Evolutionary conservation across 495 filamentous ascomycete species (phyloP), one percentile per base, ranked within the genome.

Genomic region (Penicillium daleae): DNA sequence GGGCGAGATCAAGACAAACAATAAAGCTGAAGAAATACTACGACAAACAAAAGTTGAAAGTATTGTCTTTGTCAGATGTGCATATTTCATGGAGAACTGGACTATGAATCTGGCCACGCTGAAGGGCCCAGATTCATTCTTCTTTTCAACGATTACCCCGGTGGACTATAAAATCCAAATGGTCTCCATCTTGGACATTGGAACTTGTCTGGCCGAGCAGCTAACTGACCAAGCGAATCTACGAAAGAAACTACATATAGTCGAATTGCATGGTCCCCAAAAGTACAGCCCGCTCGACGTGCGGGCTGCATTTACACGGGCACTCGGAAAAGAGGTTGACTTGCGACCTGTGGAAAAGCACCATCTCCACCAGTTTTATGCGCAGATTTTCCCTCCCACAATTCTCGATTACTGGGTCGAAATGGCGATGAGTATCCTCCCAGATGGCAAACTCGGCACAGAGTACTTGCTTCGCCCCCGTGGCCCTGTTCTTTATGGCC

Each of bases 361-460:
- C 33, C 10, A 56, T 26, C 32, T 56, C 7, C 53, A 21, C 17
- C 15, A 56, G 53, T 56, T 56, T 33, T 56, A 56, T 26, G 53
- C 53, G 21, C 53, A 56, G 21, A 12, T 33, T 40, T 56, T 56
- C 53, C 53, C 53, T 56, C 53, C 53, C 29, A 13, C n/a, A 17
- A 56, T 40, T 56, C 15, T 56, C 24, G 33, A 56, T 56, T 56
- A 56, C 27, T 56, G 53, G 53, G 19, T 39, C 19, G 53, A 56
- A 56, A 21, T 56, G 33, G 53, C 53, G 33, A 26, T 4, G 17
- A 56, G 53, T 37, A 56, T 56, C 3, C 53, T 56, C 32, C 33
- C 53, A 4, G 53, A 56, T 33, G 53, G 53, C 53, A 56, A 56
- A 40, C 33, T 56, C 13, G 53, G 53, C 13, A 37, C 53, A 40